Percentiles rank a stretch among this genome's conserved stretches.
Evolutionary conservation across 352 stramenopile species (phyloP).

Genomic region (Phytopythium chamaehyphon): DNA sequence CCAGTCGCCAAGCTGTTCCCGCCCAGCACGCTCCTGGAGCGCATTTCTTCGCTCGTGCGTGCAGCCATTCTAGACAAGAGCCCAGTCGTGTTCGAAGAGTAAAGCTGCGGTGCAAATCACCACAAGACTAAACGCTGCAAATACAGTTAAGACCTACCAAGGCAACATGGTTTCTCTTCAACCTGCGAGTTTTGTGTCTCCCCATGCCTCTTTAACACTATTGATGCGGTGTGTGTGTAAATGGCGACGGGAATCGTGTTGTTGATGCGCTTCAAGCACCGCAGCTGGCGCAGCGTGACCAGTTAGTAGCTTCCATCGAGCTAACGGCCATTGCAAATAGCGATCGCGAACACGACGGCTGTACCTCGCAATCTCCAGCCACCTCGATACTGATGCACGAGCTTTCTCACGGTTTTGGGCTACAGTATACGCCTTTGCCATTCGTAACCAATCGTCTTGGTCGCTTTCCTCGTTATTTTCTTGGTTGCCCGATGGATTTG

Average conservation of each 20-base stretch:
- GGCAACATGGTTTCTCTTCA: no score
- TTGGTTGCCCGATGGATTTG: not conserved
- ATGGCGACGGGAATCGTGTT: no score
- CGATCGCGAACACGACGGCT: slow-evolving; percentile 32
- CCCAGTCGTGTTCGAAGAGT: slow-evolving; percentile 47
- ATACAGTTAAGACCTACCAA: no score
- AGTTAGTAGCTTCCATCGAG: slow-evolving; percentile 57
- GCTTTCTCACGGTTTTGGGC: slow-evolving; percentile 38
- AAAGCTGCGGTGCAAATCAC: not conserved
- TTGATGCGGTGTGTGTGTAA: no score
- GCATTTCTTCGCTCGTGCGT: slow-evolving; percentile 41
- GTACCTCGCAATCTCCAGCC: slow-evolving; percentile 37
- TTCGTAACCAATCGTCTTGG: slow-evolving; percentile 46
- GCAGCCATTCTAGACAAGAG: slow-evolving; percentile 49
- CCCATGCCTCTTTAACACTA: no score
- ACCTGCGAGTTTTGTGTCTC: no score
- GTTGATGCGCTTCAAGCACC: no score
- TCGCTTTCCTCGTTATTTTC: slow-evolving; percentile 5
- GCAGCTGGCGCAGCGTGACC: slow-evolving; percentile 28
- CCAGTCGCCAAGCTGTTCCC: slow-evolving; percentile 24
- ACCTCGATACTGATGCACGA: slow-evolving; percentile 25
- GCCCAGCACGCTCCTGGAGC: slow-evolving; percentile 34
- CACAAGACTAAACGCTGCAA: slow-evolving; percentile 14
- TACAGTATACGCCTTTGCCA: slow-evolving; percentile 39
- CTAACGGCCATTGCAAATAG: slow-evolving; percentile 48